Base-by-base conservation (phyloP, 1,139 yeast species). In the Casaregolazyma suthepensis region DNA sequence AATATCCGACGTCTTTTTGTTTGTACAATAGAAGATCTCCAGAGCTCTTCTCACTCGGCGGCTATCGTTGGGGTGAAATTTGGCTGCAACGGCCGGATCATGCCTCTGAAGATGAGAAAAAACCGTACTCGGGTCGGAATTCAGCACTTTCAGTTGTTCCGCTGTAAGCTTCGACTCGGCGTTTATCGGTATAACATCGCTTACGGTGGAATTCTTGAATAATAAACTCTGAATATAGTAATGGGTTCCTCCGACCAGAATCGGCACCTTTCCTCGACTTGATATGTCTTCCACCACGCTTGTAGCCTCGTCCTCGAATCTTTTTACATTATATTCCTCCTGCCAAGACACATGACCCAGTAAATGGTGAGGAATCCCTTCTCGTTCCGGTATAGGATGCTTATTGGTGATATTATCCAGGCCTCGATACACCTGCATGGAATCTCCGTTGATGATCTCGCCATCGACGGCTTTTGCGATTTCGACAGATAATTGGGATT, bases 241-340 rank as follows among this genome's bases (percentile, higher is more conserved):
- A 66, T 91, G 97, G 0, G 99, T 93, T 0, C 99, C 99, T 2
- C 99, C 99, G 1, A 93, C 91, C 0, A 94, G 70, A 5, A 93
- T 86, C 0, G 99, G 98, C 1, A 86, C 63, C 62, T 89, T 90
- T 0, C 88, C 88, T 42, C 85, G 67, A 0, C 66, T 56, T 54
- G 85, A 85, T n/a, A 91, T 83, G 45, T 83, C 85, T 0, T 78
- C 77, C 15, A 89, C 83, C n/a, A 56, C 48, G 13, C 46, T 26
- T 17, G 56, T 48, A 12, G 96, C 96, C 61, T 90, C 97, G 43
- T 74, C 66, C 50, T 85, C 82, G 66, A 89, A 93, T 56, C 87
- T 71, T 63, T 87, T 96, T n/a, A 91, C 85, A 58, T 80, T 83
- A 65, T 93, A 91, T 59, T 88, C 94, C 48, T 86, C 87, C 18